phyloP scores from a whole-genome alignment of 768 basidiomycete species.

The Sistotremastrum suecicum region DNA sequence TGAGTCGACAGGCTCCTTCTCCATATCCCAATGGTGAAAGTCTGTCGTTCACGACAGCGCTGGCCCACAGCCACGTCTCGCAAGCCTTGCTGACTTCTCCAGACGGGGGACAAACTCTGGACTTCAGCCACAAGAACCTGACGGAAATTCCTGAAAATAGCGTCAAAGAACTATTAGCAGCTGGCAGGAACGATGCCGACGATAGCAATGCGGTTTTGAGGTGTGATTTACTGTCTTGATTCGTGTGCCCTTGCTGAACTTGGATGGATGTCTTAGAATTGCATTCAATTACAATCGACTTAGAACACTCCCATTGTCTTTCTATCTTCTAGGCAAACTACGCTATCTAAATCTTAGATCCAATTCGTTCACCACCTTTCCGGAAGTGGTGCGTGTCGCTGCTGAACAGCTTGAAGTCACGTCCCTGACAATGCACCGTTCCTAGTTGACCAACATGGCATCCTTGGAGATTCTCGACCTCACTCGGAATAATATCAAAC shows the following conservation, averaged over 20 bases:
- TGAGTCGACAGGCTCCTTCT: too few relatives aligned
- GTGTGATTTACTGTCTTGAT: conserved; percentile 23
- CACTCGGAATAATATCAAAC: conserved; percentile 79
- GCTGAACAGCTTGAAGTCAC: conserved; percentile 6
- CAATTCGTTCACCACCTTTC: conserved; percentile 73
- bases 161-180: conserved; percentile 60
- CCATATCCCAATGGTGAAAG: too few relatives aligned
- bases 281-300: conserved; percentile 80
- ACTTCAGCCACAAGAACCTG: conserved; percentile 67
- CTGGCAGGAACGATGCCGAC: conserved; percentile 33
- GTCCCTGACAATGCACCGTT: not conserved
- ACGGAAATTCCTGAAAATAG: conserved; percentile 62
- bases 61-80: conserved; percentile 43
- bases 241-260: conserved; percentile 7
- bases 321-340: conserved; percentile 55
- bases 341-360: conserved; percentile 80
- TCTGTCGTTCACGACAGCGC: conserved; percentile 7
- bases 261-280: conserved; percentile 36
- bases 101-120: conserved; percentile 73
- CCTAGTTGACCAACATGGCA: conserved; percentile 68
- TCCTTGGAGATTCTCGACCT: conserved; percentile 90
- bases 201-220: conserved; percentile 44
- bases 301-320: conserved; percentile 58
- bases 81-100: conserved; percentile 52
- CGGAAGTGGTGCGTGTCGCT: conserved; percentile 58